These are phyloP conservation scores for Alopecurus myosuroides DNA, from an alignment of 176 grass and related monocot species.

Conservation along the genomic window DNA sequence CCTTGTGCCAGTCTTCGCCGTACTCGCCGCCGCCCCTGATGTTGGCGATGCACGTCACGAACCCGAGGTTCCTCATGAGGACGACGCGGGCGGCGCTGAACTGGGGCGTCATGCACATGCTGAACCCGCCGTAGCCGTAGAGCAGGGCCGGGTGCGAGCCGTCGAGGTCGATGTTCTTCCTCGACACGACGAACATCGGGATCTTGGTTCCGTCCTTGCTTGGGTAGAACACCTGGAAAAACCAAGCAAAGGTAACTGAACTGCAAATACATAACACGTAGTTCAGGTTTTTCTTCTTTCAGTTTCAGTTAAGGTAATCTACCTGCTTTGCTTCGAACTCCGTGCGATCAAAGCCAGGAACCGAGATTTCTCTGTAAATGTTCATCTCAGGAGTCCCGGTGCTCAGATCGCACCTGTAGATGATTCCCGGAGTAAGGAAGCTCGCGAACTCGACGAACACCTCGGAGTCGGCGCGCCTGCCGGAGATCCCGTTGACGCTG, in stretches of 20 bases:
- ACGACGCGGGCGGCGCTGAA: conserved; percentile 67
- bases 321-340: conserved; percentile 82
- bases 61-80: conserved; percentile 59
- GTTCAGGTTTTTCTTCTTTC: neutral
- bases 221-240: conserved; percentile 57
- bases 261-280: neutral
- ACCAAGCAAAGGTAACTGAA: neutral
- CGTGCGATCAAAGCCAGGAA: conserved; percentile 63
- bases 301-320: neutral
- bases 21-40: conserved; percentile 90
- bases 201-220: conserved; percentile 79
- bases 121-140: conserved; percentile 90
- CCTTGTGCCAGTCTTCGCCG: conserved; percentile 84
- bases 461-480: conserved; percentile 51
- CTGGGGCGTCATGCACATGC: conserved; percentile 64
- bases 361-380: conserved; percentile 70
- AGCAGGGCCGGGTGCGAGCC: conserved; percentile 62
- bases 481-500: conserved; percentile 61
- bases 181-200: conserved; percentile 81
- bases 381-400: conserved; percentile 48
- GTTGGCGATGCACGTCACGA: conserved; percentile 76
- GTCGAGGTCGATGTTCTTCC: conserved; percentile 58
- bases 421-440: conserved; percentile 84
- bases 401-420: conserved; percentile 63
- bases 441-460: conserved; percentile 85